Conservation (phyloP, 345 rosid genomes). For the Toxicodendron radicans region DNA sequence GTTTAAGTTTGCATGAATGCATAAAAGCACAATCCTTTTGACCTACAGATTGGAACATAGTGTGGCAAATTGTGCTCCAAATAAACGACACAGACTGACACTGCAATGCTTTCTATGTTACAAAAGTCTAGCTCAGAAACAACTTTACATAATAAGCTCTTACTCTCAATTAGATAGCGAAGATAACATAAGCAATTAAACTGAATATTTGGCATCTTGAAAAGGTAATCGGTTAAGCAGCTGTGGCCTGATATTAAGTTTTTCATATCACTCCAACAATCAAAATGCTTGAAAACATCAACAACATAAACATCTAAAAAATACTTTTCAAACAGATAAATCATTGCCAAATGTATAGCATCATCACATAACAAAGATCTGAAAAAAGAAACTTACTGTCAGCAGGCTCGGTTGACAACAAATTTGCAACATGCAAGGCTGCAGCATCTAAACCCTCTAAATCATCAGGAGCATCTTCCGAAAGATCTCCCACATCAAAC, state of each 20-base stretch:
- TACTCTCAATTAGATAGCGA: not conserved
- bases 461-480: conserved; percentile 88
- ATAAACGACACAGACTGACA: not conserved
- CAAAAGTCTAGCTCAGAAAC: not conserved
- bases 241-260: not conserved
- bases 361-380: conserved; percentile 10
- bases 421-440: conserved; percentile 86
- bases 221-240: not conserved
- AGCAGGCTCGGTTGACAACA: conserved; percentile 88
- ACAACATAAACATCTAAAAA: not conserved
- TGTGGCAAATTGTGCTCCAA: not conserved
- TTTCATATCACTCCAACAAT: not conserved
- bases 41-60: not conserved
- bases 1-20: not conserved
- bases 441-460: conserved; percentile 85
- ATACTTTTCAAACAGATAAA: not conserved
- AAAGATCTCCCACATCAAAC: conserved; percentile 88
- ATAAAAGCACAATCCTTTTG: not conserved
- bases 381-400: conserved; percentile 66
- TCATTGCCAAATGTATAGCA: not conserved
- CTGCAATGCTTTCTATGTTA: not conserved
- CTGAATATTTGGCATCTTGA: not conserved
- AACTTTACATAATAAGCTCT: not conserved
- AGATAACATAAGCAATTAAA: not conserved
- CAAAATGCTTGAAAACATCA: conserved; percentile 9